Base-by-base conservation (phyloP, 306 rosid species). In the Calophaca sinica region DNA sequence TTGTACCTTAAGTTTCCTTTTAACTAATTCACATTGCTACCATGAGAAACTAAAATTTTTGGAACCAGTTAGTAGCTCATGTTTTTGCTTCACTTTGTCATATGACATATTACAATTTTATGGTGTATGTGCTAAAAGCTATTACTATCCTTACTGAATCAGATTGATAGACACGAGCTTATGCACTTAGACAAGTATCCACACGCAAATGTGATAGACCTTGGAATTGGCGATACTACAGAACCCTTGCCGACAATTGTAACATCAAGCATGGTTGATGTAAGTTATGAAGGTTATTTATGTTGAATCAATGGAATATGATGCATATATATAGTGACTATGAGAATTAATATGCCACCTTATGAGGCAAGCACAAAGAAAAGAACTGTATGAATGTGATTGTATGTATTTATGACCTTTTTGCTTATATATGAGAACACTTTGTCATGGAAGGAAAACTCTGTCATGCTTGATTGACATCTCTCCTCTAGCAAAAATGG, bases 191-290 rank as follows among this genome's bases (percentile, higher is more conserved):
- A 84, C 77, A 88, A 85, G 86, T 76, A 84, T 76, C 91, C 93
- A 39, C 72, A 85, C 71, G 93, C 87, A 49, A 73, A 87, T 57
- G 60, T 90, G 67, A 87, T 90, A 62, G 84, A 89, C 85, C 93
- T 87, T 31, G 93, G 93, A 57, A 65, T 88, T 74, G 93, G 96
- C 51, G 91, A 88, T 65, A 90, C 96, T 35, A 85, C 96, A 64
- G 73, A 87, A 75, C 96, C 91, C n/a, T 70, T 90, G 28, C 93
- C 93, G 62, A 52, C 81, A 38, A 42, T 84, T 74, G 83, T 90
- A 73, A 82, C 90, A 46, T 82, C 96, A 50, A 73, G 81, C 76
- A 88, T 88, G 96, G 71, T 81, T 13, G 82, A 85, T 80, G 96
- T 84, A 81, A 81, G 88, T 81, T 36, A 39, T 72, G 11, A 67